Conservation (phyloP, 1,284 basidiomycete species). For the Cryptococcus neoformans region DNA sequence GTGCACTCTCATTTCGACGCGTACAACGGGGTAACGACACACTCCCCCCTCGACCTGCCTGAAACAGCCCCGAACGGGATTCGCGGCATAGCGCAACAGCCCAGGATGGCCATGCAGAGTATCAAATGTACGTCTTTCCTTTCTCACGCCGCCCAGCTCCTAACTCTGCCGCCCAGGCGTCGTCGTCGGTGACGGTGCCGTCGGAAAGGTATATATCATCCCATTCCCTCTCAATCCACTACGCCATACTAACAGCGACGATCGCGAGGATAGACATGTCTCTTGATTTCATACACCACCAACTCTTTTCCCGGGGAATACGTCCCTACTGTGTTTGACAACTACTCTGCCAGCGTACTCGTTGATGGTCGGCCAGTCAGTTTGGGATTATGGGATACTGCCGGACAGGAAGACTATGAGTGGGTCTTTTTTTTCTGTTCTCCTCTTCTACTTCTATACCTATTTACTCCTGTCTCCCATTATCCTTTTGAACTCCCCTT, state of each 20-base stretch:
- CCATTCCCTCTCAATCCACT: neutral
- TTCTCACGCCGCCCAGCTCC: neutral
- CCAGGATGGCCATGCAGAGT: slow-evolving; percentile 18
- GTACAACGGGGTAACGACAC: too few species aligned
- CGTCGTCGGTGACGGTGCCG: slow-evolving; percentile 98
- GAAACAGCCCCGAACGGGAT: too few species aligned
- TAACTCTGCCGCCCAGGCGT: slow-evolving; percentile 53
- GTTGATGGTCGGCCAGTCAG: slow-evolving; percentile 78
- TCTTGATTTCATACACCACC: slow-evolving; percentile 50
- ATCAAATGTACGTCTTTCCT: slow-evolving; percentile 25
- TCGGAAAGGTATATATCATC: slow-evolving; percentile 76
- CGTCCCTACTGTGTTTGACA: slow-evolving; percentile 50
- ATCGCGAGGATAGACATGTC: slow-evolving; percentile 50
- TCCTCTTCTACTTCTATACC: neutral
- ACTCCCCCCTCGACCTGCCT: too few species aligned
- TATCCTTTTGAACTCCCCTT: neutral
- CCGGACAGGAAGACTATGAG: slow-evolving; percentile 85
- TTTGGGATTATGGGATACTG: slow-evolving; percentile 60
- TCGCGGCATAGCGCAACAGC: too few species aligned
- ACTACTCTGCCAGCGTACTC: slow-evolving; percentile 68
- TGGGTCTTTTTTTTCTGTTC: slow-evolving; percentile 18
- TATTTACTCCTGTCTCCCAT: neutral
- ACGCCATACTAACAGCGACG: neutral
- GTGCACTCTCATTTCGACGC: too few species aligned
- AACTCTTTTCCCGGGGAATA: slow-evolving; percentile 51